Evolutionary conservation across 1,139 yeast species (phyloP).

Genomic region (Scheffersomyces cryptocercus): DNA sequence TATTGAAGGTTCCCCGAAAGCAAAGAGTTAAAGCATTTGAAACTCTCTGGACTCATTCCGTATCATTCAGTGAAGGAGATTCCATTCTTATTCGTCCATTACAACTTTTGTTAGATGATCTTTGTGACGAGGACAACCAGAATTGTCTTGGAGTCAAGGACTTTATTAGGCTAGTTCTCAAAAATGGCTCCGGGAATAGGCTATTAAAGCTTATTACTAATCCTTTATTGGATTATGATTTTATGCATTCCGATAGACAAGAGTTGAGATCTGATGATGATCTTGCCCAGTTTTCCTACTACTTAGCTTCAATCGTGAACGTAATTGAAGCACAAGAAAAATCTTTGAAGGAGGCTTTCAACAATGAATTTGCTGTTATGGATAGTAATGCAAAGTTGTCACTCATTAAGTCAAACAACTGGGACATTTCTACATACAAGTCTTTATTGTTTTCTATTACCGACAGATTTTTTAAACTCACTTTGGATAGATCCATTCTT

Average conservation of each 20-base stretch:
- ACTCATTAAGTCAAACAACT: constrained; percentile 37
- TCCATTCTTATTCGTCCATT: constrained; percentile 62
- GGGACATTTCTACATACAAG: constrained; percentile 67
- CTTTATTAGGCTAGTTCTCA: constrained; percentile 56
- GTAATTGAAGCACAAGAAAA: constrained; percentile 49
- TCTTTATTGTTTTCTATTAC: constrained; percentile 50
- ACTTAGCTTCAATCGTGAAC: constrained; percentile 50
- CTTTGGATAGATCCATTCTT: constrained; percentile 27
- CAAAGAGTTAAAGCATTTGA: constrained; percentile 51
- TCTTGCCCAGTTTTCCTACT: constrained; percentile 58
- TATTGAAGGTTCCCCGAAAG: constrained; percentile 37
- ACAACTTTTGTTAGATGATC: constrained; percentile 66
- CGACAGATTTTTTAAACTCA: constrained; percentile 40
- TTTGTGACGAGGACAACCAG: constrained; percentile 43
- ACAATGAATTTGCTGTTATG: constrained; percentile 57
- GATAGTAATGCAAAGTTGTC: constrained; percentile 42
- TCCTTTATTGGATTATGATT: constrained; percentile 46
- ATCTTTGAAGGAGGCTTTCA: constrained; percentile 46
- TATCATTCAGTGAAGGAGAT: constrained; percentile 41
- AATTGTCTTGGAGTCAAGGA: constrained; percentile 48
- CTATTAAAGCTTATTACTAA: constrained; percentile 57
- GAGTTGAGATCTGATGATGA: constrained; percentile 46
- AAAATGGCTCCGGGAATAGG: constrained; percentile 58
- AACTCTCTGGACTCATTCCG: constrained; percentile 62
- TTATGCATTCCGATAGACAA: constrained; percentile 22